Conservation (phyloP, 306 rosid genomes). For the Dryas octopetala region DNA sequence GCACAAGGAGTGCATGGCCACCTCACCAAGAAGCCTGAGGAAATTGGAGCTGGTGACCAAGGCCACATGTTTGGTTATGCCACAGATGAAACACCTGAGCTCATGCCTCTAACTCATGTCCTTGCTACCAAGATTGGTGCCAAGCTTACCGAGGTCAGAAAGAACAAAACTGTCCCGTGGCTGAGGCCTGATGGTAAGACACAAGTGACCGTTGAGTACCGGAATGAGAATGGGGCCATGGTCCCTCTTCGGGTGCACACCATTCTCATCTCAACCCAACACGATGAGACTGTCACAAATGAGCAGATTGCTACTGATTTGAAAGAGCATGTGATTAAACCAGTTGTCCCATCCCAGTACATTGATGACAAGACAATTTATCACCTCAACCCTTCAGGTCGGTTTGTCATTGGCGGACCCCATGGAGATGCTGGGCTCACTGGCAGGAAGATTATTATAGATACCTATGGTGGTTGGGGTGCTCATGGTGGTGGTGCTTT, state of each 20-base stretch:
- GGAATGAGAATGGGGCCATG: constrained; percentile 76
- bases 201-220: constrained; percentile 81
- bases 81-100: constrained; percentile 70
- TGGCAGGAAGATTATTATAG: constrained; percentile 77
- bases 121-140: constrained; percentile 82
- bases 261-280: constrained; percentile 77
- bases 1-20: constrained; percentile 85
- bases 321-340: constrained; percentile 76
- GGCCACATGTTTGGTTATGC: constrained; percentile 93
- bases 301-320: constrained; percentile 62
- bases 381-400: constrained; percentile 76
- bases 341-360: constrained; percentile 63
- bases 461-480: constrained; percentile 85
- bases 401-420: constrained; percentile 84
- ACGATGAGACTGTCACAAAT: constrained; percentile 62
- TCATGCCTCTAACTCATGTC: constrained; percentile 80
- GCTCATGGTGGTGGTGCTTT: constrained; percentile 92
- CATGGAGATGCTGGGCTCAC: constrained; percentile 90
- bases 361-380: constrained; percentile 77
- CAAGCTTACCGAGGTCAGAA: constrained; percentile 74
- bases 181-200: constrained; percentile 85
- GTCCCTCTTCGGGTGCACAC: constrained; percentile 77
- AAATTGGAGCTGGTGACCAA: constrained; percentile 83
- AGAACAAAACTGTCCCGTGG: constrained; percentile 73
- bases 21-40: constrained; percentile 71